Evolutionary conservation across 208 protist genomes (phyloP).

Genomic region (Strigomonas galati): DNA sequence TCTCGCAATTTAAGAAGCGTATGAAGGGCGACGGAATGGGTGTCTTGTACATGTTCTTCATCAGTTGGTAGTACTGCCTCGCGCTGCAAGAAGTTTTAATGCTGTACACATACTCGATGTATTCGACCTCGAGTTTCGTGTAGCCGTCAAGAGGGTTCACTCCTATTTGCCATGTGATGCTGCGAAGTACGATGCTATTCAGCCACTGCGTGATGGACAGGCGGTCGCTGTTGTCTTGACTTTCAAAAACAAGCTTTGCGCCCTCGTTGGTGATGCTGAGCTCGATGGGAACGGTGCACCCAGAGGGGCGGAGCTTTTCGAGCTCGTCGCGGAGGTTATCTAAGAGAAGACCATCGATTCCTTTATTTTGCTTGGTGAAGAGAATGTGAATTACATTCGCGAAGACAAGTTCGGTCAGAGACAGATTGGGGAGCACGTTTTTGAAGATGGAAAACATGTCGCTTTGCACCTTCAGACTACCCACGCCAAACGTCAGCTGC

Average conservation of each 20-base stretch:
- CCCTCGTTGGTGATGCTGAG: constrained; percentile 36
- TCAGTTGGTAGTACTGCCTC: constrained; percentile 40
- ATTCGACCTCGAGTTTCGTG: constrained; percentile 56
- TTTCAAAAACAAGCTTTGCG: constrained; percentile 48
- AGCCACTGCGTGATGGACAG: constrained; percentile 68
- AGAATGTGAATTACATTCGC: constrained; percentile 71
- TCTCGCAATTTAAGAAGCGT: constrained; percentile 52
- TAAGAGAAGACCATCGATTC: constrained; percentile 61
- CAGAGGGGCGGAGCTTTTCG: constrained; percentile 64
- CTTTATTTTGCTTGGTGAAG: constrained; percentile 58
- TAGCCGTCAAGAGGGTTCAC: constrained; percentile 45
- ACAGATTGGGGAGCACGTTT: constrained; percentile 45
- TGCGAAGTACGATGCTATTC: constrained; percentile 64
- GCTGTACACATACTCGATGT: constrained; percentile 77
- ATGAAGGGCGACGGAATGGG: constrained; percentile 66
- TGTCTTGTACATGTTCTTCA: constrained; percentile 50
- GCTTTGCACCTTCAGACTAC: constrained; percentile 73
- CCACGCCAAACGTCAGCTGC: constrained; percentile 57
- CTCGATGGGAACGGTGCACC: constrained; percentile 38
- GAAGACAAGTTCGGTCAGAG: constrained; percentile 66
- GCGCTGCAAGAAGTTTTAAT: constrained; percentile 60
- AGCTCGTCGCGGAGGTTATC: constrained; percentile 42
- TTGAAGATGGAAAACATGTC: constrained; percentile 89
- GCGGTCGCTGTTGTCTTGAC: constrained; percentile 37
- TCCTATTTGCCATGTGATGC: constrained; percentile 71